Conservation (phyloP, 108 stramenopile species). For the Stephanodiscus minutulus region DNA sequence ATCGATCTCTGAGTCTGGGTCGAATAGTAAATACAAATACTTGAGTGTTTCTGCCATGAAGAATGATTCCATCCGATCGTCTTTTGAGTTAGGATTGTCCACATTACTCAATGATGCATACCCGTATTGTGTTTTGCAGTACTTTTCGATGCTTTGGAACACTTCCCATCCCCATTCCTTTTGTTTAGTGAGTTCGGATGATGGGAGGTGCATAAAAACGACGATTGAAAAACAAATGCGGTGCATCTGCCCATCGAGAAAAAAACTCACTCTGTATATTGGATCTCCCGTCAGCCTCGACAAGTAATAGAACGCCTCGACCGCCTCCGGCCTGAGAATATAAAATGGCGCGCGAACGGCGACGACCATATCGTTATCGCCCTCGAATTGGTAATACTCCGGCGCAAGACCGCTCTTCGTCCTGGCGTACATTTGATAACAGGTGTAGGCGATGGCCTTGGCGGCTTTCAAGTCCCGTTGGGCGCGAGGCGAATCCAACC, state of each 20-base stretch:
- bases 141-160: conserved; percentile 90
- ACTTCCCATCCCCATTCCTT: conserved; percentile 97
- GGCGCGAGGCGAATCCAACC: conserved; percentile 64
- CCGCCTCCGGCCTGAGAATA: conserved; percentile 91
- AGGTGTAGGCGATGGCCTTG: conserved; percentile 91
- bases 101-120: conserved; percentile 87
- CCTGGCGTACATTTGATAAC: conserved; percentile 92
- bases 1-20: conserved; percentile 90
- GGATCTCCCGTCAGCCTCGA: conserved; percentile 82
- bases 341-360: conserved; percentile 74
- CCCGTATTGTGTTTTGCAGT: conserved; percentile 77
- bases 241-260: not conserved
- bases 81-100: conserved; percentile 34
- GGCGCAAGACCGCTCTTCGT: conserved; percentile 89
- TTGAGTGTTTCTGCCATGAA: conserved; percentile 97
- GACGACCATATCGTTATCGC: conserved; percentile 68
- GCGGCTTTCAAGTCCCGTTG: conserved; percentile 82
- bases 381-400: conserved; percentile 72
- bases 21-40: conserved; percentile 93
- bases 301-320: conserved; percentile 44
- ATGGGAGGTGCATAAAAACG: conserved; percentile 53
- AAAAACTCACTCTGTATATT: conserved; percentile 71
- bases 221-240: not conserved
- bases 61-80: conserved; percentile 95
- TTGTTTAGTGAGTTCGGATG: conserved; percentile 19